Evolutionary conservation across 2,329 filamentous ascomycete species (phyloP).

Genomic region (Aspergillus phoenicis): DNA sequence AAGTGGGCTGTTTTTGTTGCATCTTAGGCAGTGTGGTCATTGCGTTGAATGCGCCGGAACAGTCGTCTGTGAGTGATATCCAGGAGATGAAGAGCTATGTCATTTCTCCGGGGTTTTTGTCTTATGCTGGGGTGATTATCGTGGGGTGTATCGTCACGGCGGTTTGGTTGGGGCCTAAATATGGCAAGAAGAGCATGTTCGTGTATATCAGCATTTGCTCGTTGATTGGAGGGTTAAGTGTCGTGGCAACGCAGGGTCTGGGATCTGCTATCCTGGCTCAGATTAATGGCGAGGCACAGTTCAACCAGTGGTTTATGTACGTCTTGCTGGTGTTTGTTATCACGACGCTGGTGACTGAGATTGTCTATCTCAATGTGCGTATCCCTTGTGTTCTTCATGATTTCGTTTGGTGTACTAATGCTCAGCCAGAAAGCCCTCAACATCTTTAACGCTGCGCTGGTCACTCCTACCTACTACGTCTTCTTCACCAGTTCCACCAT

Average conservation of each 20-base stretch:
- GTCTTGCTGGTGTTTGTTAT: constrained; percentile 89
- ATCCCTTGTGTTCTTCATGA: neutral
- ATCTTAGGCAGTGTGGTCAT: constrained; percentile 93
- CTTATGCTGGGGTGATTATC: constrained; percentile 81
- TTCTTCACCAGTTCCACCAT: constrained; percentile 97
- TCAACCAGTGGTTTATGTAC: constrained; percentile 97
- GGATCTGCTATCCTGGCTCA: constrained; percentile 90
- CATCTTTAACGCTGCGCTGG: constrained; percentile 91
- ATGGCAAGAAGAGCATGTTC: constrained; percentile 96
- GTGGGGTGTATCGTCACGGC: constrained; percentile 72
- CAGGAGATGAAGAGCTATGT: constrained; percentile 91
- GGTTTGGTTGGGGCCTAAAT: constrained; percentile 79
- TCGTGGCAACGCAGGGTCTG: constrained; percentile 90
- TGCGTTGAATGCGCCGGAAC: constrained; percentile 85
- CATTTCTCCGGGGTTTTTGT: constrained; percentile 81
- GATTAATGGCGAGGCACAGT: constrained; percentile 78
- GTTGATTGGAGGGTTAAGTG: constrained; percentile 88
- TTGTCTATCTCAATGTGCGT: constrained; percentile 92
- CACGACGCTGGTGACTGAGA: constrained; percentile 85
- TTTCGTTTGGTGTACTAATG: constrained; percentile 15
- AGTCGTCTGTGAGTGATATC: constrained; percentile 82
- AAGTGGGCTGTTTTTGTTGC: constrained; percentile 93
- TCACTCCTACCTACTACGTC: constrained; percentile 98
- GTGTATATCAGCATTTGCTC: constrained; percentile 97
- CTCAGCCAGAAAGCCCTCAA: constrained; percentile 88